Evolutionary conservation across 73 alveolate genomes (phyloP), one percentile per base, ranked within the genome.

Genomic region (Uronychia setigera): DNA sequence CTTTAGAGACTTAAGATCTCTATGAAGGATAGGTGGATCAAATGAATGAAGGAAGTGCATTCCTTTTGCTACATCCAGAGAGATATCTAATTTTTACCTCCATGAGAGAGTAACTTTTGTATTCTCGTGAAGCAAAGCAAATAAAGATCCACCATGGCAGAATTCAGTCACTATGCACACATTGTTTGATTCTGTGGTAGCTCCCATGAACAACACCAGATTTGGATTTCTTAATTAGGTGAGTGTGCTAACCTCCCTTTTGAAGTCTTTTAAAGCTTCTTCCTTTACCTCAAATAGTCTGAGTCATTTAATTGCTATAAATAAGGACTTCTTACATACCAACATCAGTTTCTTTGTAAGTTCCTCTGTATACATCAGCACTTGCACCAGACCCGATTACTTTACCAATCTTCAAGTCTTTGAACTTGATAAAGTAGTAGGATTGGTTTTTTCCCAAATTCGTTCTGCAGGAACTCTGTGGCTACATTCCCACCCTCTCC

Each of bases 1-100:
- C 97, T 97, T 97, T 60, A 97, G 91, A 13, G 98, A 92, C 86
- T 97, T 97, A 59, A 97, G 89, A 90, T 97, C 99, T 79, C 99
- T 86, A 84, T 97, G 99, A 19, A 97, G 79, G 13, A 97, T 80
- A 0, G 98, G 99, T 35, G 98, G 98, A 30, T 92, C 88, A 74
- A 86, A 85, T 31, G 88, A 79, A 88, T 97, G 99, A 33, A 97
- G 88, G 87, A 89, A 96, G 78, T 84, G 79, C 99, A 97, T 97
- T 0, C 99, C 99, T 31, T 88, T 92, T 5, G 99, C 99, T 27
- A 97, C 93, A 86, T 97, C 93, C 35, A 87, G 86, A 76, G 95
- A 91, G 87, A 97, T 94, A 80, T 94, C 92, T 60, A 88, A 84
- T 74, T 96, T 96, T 31, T 90, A 90, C 74, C 88, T 77, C 99